Conservation (phyloP, 2,329 filamentous ascomycete species). For the Cytospora paraplurivora region DNA sequence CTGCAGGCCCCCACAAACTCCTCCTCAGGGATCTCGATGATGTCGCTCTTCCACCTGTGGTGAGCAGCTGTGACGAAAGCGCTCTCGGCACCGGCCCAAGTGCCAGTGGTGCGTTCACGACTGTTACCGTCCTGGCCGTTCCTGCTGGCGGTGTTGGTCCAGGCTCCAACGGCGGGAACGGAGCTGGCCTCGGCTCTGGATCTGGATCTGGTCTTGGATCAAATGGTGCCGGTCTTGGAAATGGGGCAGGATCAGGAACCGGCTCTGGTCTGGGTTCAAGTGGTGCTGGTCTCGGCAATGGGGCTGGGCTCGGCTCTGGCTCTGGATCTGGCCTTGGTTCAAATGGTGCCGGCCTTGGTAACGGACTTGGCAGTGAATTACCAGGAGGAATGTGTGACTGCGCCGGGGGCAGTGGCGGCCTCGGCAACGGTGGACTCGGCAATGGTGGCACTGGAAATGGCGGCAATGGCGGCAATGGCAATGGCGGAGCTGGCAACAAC, state of each 20-base stretch:
- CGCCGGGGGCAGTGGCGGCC: too few species aligned
- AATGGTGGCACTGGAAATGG: too few species aligned
- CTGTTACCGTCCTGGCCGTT: conserved; percentile 24
- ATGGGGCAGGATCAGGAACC: neutral
- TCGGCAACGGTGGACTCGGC: too few species aligned
- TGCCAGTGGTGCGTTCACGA: conserved; percentile 13
- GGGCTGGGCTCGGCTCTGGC: neutral
- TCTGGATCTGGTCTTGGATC: neutral
- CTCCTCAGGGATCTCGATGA: conserved; percentile 15
- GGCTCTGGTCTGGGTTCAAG: conserved; percentile 1
- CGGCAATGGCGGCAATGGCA: too few species aligned
- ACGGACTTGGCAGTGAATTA: neutral
- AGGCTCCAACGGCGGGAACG: conserved; percentile 6
- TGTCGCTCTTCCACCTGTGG: conserved; percentile 3
- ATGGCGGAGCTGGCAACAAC: too few species aligned
- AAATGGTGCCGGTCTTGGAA: conserved; percentile 1
- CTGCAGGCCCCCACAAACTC: conserved; percentile 3
- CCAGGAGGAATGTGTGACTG: too few species aligned
- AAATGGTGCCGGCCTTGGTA: conserved; percentile 1
- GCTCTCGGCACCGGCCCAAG: conserved; percentile 12
- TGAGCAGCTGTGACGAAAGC: conserved; percentile 15
- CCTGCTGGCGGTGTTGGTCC: conserved; percentile 21
- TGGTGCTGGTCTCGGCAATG: neutral
- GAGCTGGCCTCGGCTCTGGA: conserved; percentile 4
- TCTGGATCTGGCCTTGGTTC: neutral